Base-by-base conservation (phyloP, 805 yeast species). In the Lachancea thermotolerans region DNA sequence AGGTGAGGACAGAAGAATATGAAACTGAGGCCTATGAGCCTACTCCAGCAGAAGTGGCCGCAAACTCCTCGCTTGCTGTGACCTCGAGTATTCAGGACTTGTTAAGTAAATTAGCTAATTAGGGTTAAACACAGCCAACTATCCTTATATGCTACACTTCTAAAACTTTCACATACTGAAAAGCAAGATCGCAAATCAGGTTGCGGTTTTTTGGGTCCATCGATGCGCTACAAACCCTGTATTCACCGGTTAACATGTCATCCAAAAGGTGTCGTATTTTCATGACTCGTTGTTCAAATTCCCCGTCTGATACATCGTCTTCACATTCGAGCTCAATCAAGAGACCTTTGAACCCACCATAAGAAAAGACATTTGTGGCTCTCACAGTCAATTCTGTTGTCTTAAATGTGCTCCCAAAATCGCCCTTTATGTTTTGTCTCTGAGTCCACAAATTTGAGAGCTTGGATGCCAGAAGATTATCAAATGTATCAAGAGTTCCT, bases 61-160 rank as follows among this genome's bases (percentile, higher is more conserved):
- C 41, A 2, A 51, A 41, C 16, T 53, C 54, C 7, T 31, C 50
- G n/a, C 41, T 49, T 15, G 47, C 53, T 10, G 60, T 64, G 10
- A 57, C 67, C 2, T 62, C 67, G 1, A 62, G 56, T 44, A 62
- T 64, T 34, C 68, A 64, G 41, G 68, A 64, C 44, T 44, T 64
- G 32, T 49, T 64, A 40, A 64, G 66, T 51, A 62, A 58, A 44
- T 49, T 64, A 34, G 66, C 68, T 9, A 59, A 52, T 45, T 64
- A 45, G 52, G 37, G 10, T 29, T 12, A 32, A 28, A 44, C 35
- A 37, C 31, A 8, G 41, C 27, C 25, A n/a, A 15, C 17, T 31
- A 16, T 37, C 32, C 38, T 37, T 31, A 34, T 27, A 35, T 39
- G 36, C 41, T 44, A 31, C 29, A 51, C 51, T 35, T 59, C 64